Conservation (phyloP, 768 basidiomycete species). For the Phylloporus arenicola region DNA sequence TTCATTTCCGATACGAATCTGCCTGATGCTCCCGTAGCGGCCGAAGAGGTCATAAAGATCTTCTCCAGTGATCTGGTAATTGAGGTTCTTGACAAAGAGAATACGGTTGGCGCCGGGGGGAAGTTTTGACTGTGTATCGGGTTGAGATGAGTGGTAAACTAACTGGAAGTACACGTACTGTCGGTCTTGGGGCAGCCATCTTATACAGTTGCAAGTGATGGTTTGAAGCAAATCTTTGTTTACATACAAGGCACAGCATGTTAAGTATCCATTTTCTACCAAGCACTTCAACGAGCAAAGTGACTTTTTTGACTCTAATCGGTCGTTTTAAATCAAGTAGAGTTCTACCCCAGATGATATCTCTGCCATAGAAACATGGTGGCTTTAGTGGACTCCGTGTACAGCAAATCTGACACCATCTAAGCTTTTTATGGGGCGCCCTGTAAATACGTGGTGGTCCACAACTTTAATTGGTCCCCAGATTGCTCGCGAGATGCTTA, state of each 20-base stretch:
- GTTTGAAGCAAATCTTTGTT: conserved; percentile 6
- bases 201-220: neutral
- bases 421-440: too few species aligned
- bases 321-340: neutral
- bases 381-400: neutral
- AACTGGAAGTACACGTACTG: conserved; percentile 35
- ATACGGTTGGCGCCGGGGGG: conserved; percentile 90
- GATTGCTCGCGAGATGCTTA: too few species aligned
- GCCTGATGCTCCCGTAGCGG: conserved; percentile 93
- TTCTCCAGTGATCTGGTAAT: conserved; percentile 88
- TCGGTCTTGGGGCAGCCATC: conserved; percentile 69
- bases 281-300: neutral
- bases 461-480: too few species aligned
- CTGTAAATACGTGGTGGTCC: too few species aligned
- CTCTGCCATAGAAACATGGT: neutral
- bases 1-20: conserved; percentile 90
- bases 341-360: too few species aligned
- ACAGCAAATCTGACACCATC: too few species aligned
- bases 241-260: conserved; percentile 16
- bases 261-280: too few species aligned
- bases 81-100: conserved; percentile 89
- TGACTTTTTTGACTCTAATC: neutral
- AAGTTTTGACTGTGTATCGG: conserved; percentile 60
- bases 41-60: conserved; percentile 97
- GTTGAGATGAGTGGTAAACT: conserved; percentile 1